A percentile compares a stretch with the other conserved stretches of the same genome.
Evolutionary conservation across 495 filamentous ascomycete genomes (phyloP).

Genomic region (Aspergillus saccharolyticus): DNA sequence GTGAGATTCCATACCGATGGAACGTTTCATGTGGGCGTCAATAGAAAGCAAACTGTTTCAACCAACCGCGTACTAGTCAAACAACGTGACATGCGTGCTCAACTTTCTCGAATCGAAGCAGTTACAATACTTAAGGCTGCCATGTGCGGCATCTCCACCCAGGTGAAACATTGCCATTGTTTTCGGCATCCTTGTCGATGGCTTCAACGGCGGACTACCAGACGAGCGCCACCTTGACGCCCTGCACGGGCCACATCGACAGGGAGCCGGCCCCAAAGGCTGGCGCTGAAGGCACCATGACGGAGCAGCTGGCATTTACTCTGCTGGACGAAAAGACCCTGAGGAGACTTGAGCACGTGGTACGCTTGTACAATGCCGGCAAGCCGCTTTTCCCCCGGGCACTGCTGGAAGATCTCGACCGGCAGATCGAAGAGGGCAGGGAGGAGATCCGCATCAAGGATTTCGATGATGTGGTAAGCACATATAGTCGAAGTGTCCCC

Average conservation of each 20-base stretch:
- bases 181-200: background rate
- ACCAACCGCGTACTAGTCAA: background rate
- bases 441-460: slow-evolving; percentile 18
- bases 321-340: slow-evolving; percentile 9
- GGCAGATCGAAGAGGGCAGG: slow-evolving; percentile 15
- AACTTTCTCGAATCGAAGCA: background rate
- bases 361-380: slow-evolving; percentile 12
- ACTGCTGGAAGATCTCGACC: slow-evolving; percentile 18
- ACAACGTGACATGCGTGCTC: too few relatives aligned
- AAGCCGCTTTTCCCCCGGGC: slow-evolving; percentile 22
- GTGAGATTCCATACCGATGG: background rate
- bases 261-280: background rate
- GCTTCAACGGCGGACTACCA: background rate
- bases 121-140: background rate
- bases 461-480: slow-evolving; percentile 13
- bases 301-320: background rate
- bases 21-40: background rate
- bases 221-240: background rate
- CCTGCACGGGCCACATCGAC: background rate
- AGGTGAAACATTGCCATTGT: slow-evolving; percentile 1
- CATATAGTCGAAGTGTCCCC: slow-evolving; percentile 16
- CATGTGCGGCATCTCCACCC: background rate
- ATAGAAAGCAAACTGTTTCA: background rate
- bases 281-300: background rate
- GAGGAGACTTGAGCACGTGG: slow-evolving; percentile 9